A percentile compares a stretch with the other conserved stretches of the same genome.
These are phyloP conservation scores for Nakazawaea ambrosiae DNA, from an alignment of 805 yeast species.

Conservation along the genomic window DNA sequence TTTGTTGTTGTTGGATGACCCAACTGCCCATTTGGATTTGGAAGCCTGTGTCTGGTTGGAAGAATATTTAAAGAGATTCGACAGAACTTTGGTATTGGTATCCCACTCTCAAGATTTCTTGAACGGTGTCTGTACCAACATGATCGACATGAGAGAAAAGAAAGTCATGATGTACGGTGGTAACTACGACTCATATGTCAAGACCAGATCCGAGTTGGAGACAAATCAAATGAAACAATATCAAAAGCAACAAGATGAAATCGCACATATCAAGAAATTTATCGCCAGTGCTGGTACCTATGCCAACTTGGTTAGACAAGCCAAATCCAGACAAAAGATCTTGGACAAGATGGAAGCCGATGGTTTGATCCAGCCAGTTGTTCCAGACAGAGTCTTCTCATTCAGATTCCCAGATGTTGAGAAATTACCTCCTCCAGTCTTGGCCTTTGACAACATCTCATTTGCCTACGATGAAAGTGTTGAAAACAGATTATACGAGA, in stretches of 20 bases:
- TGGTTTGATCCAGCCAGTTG: conserved; percentile 90
- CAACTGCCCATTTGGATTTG: conserved; percentile 98
- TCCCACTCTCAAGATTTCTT: conserved; percentile 99
- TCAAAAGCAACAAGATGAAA: conserved; percentile 97
- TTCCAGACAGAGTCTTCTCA: conserved; percentile 85
- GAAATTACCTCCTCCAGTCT: conserved; percentile 97
- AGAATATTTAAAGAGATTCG: conserved; percentile 92
- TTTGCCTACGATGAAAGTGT: conserved; percentile 81
- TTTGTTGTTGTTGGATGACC: conserved; percentile 88
- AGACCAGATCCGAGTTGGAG: conserved; percentile 91
- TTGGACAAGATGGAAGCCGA: conserved; percentile 99
- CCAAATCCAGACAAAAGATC: conserved; percentile 98
- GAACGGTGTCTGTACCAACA: conserved; percentile 96
- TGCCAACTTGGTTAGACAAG: conserved; percentile 97
- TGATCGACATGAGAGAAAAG: conserved; percentile 95
- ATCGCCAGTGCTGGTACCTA: conserved; percentile 99
- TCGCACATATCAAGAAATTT: conserved; percentile 95
- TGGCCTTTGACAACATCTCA: conserved; percentile 91
- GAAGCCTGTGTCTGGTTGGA: conserved; percentile 99
- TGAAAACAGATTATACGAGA: conserved; percentile 84
- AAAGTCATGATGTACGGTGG: conserved; percentile 81
- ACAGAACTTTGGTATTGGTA: conserved; percentile 86
- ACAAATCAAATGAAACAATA: conserved; percentile 98
- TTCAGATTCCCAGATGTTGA: conserved; percentile 94
- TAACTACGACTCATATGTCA: conserved; percentile 94